Evolutionary conservation across 2,329 filamentous ascomycete genomes (phyloP).

Genomic region (Aureobasidium subglaciale): DNA sequence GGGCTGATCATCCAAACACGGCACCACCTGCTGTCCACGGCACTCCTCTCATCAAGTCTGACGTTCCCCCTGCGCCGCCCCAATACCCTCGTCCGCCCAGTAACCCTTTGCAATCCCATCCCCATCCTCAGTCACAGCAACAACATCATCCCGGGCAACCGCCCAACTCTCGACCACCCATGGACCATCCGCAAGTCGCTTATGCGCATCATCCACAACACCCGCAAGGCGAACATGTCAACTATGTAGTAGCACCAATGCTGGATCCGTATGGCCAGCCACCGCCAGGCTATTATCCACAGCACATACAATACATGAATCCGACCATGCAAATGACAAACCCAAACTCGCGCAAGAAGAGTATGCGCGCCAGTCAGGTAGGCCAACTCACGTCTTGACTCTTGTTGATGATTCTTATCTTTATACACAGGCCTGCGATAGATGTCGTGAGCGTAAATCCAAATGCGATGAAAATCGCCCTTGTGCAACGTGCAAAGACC

Average conservation of each 20-base stretch:
- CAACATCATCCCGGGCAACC: slow-evolving; percentile 1
- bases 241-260: slow-evolving; percentile 16
- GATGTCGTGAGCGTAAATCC: slow-evolving; percentile 77
- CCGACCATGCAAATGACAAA: slow-evolving; percentile 8
- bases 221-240: background rate
- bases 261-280: slow-evolving; percentile 26
- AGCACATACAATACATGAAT: background rate
- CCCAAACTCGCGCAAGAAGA: slow-evolving; percentile 14
- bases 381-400: slow-evolving; percentile 5
- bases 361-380: slow-evolving; percentile 16
- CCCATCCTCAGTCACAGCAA: background rate
- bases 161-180: slow-evolving; percentile 15
- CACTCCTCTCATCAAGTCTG: slow-evolving; percentile 26
- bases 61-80: slow-evolving; percentile 19
- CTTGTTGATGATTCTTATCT: slow-evolving; percentile 5
- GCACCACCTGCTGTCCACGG: slow-evolving; percentile 29
- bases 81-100: slow-evolving; percentile 20
- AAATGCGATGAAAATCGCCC: slow-evolving; percentile 86
- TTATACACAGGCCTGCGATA: slow-evolving; percentile 69
- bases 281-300: slow-evolving; percentile 16
- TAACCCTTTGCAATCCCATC: background rate
- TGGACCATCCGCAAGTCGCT: slow-evolving; percentile 6
- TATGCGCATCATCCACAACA: slow-evolving; percentile 2
- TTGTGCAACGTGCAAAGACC: slow-evolving; percentile 80
- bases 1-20: slow-evolving; percentile 25